phyloP scores from a whole-genome alignment of 768 basidiomycete genomes.

The Trametes gibbosa region DNA sequence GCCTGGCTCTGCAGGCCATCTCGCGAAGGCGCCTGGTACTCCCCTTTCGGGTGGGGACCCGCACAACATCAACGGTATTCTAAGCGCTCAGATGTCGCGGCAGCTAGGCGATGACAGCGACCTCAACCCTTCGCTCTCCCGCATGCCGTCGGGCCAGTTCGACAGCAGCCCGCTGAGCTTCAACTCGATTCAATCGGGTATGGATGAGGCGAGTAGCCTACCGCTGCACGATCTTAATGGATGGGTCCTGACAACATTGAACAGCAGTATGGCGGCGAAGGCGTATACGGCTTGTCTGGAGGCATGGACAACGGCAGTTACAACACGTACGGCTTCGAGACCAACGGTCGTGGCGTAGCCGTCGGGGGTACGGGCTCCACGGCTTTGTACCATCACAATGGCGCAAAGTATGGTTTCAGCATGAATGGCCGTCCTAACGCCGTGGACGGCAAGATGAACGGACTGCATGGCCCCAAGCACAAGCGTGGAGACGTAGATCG shows the following conservation, averaged over 20 bases:
- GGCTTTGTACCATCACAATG: conserved; percentile 76
- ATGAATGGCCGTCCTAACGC: conserved; percentile 50
- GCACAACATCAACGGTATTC: conserved; percentile 60
- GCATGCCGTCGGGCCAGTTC: conserved; percentile 55
- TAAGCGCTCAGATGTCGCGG: conserved; percentile 48
- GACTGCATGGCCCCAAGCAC: conserved; percentile 89
- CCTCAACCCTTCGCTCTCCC: conserved; percentile 70
- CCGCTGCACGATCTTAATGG: not conserved
- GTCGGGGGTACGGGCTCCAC: conserved; percentile 57
- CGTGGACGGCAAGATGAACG: conserved; percentile 80
- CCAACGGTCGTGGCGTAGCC: conserved; percentile 36
- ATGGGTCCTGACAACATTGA: not conserved
- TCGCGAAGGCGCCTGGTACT: conserved; percentile 67
- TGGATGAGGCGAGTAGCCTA: conserved; percentile 53
- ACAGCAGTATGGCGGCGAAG: conserved; percentile 58
- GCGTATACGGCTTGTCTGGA: conserved; percentile 45
- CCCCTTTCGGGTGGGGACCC: conserved; percentile 40
- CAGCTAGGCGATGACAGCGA: conserved; percentile 54
- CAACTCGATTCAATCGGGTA: conserved; percentile 46
- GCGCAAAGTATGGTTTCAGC: conserved; percentile 72
- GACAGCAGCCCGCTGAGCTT: conserved; percentile 52
- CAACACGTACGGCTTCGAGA: conserved; percentile 57
- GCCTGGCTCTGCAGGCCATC: conserved; percentile 43
- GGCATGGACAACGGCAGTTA: conserved; percentile 52
- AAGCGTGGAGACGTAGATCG: conserved; percentile 92